Conservation (phyloP, 768 basidiomycete genomes). For the Boletellus ananas region DNA sequence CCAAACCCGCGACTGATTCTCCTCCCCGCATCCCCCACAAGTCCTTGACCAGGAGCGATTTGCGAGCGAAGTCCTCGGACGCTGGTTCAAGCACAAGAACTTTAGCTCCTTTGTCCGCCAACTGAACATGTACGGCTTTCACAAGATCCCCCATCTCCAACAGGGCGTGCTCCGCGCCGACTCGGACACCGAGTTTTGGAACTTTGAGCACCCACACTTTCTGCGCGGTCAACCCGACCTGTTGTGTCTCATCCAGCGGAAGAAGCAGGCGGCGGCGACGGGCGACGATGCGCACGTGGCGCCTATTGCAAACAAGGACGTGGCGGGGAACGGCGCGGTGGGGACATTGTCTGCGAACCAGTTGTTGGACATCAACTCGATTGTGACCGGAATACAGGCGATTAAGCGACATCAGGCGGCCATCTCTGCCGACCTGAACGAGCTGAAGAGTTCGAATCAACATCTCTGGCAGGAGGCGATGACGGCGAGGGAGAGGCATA, state of each 20-base stretch:
- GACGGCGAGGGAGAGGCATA: slow-evolving; percentile 70
- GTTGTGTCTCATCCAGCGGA: slow-evolving; percentile 82
- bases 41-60: slow-evolving; percentile 92
- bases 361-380: slow-evolving; percentile 70
- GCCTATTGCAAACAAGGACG: slow-evolving; percentile 15
- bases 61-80: slow-evolving; percentile 82
- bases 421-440: slow-evolving; percentile 86
- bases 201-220: slow-evolving; percentile 91
- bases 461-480: slow-evolving; percentile 91
- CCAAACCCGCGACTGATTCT: background rate
- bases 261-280: slow-evolving; percentile 48
- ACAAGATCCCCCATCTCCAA: slow-evolving; percentile 94
- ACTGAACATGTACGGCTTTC: slow-evolving; percentile 95
- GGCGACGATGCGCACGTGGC: slow-evolving; percentile 31
- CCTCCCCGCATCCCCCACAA: slow-evolving; percentile 28
- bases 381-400: slow-evolving; percentile 76
- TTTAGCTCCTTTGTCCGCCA: slow-evolving; percentile 95
- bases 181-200: slow-evolving; percentile 78
- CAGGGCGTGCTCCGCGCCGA: slow-evolving; percentile 89
- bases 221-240: slow-evolving; percentile 85
- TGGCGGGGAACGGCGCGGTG: slow-evolving; percentile 12
- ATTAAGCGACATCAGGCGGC: slow-evolving; percentile 91
- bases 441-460: slow-evolving; percentile 83
- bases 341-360: slow-evolving; percentile 42
- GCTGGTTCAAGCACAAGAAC: slow-evolving; percentile 97